Evolutionary conservation across 2,329 filamentous ascomycete genomes (phyloP).

Genomic region (Macrophomina tecta): DNA sequence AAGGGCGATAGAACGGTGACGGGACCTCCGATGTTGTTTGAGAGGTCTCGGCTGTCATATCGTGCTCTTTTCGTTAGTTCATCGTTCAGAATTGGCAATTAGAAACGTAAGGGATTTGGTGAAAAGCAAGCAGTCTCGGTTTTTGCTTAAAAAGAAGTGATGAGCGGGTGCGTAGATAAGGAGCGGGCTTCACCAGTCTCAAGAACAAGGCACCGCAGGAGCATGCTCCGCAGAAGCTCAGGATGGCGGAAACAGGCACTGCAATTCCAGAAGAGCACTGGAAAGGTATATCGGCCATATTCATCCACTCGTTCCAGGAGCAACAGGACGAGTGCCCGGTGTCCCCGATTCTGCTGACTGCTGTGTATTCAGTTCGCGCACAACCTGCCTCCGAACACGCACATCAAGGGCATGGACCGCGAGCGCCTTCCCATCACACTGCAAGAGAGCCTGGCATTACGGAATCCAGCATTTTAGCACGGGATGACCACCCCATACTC

Average conservation of each 20-base stretch:
- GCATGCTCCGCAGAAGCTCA: not conserved
- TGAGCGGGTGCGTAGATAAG: not conserved
- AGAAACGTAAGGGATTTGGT: not conserved
- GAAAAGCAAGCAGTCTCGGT: not conserved
- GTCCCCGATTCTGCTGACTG: not conserved
- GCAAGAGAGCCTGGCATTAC: slow-evolving; percentile 30
- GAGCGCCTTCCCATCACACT: not conserved
- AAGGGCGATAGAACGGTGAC: not conserved
- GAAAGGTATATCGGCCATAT: not conserved
- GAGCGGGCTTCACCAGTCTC: not conserved
- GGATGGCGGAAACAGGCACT: not conserved
- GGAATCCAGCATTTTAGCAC: slow-evolving; percentile 33
- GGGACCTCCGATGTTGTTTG: not conserved
- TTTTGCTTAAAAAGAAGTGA: not conserved
- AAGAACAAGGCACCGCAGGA: no score
- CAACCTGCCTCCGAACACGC: not conserved
- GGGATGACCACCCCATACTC: slow-evolving; percentile 34
- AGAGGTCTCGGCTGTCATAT: not conserved
- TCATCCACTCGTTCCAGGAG: not conserved
- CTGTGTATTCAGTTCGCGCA: not conserved
- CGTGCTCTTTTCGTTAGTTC: not conserved
- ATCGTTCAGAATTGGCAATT: not conserved
- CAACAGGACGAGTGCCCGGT: not conserved
- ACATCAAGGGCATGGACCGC: not conserved
- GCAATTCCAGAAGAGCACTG: not conserved